Base-by-base conservation (phyloP, 2,329 filamentous ascomycete genomes). In the Colletotrichum limetticola region DNA sequence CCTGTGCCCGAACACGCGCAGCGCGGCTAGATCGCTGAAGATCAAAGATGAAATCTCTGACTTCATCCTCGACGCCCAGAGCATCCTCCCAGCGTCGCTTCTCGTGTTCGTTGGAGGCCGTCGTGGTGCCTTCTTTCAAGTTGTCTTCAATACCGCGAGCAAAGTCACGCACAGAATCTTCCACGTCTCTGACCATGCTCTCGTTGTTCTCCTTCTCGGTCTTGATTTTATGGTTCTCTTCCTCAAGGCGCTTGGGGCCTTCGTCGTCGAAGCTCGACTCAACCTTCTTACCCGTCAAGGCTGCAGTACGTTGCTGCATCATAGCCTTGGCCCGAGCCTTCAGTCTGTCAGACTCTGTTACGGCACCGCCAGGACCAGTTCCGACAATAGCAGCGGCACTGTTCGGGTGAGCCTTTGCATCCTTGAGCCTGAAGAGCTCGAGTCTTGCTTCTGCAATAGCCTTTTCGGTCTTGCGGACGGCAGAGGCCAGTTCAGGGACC, bases 31-130 rank as follows among this genome's bases (percentile, higher is more conserved):
- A 94, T 74, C 96, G 91, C 81, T 98, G 95, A 66, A 99, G 86
- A 77, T 98, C 97, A 80, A 97, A 98, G 81, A 99, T 99, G 82
- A 99, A 98, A 79, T 99, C 97, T 79, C 95, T 94, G 74, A 98
- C 93, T 79, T 98, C 95, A 79, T 99, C 96, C 80, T 99, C 97
- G 32, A 99, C 97, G 32, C 97, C 97, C 49, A 99, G 88, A 11
- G 91, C 97, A 83, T 99, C 97, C 78, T 99, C 95, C 97, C 97
- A 99, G 74, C 97, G 91, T 74, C 97, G 91, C 78, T 91, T 92
- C 85, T 99, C 97, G 80, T 98, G 95, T 82, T 98, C 95, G 74
- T 92, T 94, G 3, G 92, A 91, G 52, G 91, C 92, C 77, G 92
- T 93, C 74, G 93, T 90, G 55, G 87, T 90, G 55, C 92, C 94